Percentiles rank a stretch among this genome's conserved stretches.
Evolutionary conservation across 2,329 filamentous ascomycete species (phyloP).

Genomic region (Penicillium sp.): DNA sequence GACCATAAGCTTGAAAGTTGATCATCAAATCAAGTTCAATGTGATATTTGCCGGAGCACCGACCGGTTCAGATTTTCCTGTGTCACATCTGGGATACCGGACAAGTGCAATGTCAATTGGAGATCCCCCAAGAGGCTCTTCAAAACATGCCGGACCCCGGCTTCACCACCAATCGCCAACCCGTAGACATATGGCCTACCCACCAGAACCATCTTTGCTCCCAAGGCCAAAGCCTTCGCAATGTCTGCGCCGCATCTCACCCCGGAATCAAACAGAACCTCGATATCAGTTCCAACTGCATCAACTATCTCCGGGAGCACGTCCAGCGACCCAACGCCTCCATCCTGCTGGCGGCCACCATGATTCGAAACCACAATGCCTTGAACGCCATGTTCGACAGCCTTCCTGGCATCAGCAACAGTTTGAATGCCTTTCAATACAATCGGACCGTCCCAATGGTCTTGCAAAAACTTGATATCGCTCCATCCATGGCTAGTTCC

Average conservation of each 20-base stretch:
- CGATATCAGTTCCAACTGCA: slow-evolving; percentile 20
- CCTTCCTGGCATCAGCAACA: neutral
- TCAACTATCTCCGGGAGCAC: slow-evolving; percentile 43
- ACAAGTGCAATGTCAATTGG: slow-evolving; percentile 23
- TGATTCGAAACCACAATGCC: slow-evolving; percentile 33
- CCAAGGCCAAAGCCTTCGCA: slow-evolving; percentile 4
- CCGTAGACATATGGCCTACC: slow-evolving; percentile 5
- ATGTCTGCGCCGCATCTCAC: slow-evolving; percentile 4
- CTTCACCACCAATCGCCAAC: neutral
- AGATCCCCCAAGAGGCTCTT: slow-evolving; percentile 24
- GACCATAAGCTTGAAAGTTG: neutral
- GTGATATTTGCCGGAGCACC: neutral
- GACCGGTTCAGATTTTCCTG: slow-evolving; percentile 15
- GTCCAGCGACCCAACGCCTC: slow-evolving; percentile 42
- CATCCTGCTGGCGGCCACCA: slow-evolving; percentile 43
- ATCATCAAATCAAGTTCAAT: neutral
- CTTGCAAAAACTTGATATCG: neutral
- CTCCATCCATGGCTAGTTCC: slow-evolving; percentile 44
- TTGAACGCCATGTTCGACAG: slow-evolving; percentile 21
- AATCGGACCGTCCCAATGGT: slow-evolving; percentile 7
- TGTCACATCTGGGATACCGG: slow-evolving; percentile 12
- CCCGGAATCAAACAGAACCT: slow-evolving; percentile 4
- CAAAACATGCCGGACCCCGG: slow-evolving; percentile 50
- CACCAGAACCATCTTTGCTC: neutral
- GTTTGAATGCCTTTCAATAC: slow-evolving; percentile 8